A percentile compares a stretch with the other conserved stretches of the same genome.
phyloP scores from a whole-genome alignment of 1,284 basidiomycete genomes.

The Puccinia horiana region DNA sequence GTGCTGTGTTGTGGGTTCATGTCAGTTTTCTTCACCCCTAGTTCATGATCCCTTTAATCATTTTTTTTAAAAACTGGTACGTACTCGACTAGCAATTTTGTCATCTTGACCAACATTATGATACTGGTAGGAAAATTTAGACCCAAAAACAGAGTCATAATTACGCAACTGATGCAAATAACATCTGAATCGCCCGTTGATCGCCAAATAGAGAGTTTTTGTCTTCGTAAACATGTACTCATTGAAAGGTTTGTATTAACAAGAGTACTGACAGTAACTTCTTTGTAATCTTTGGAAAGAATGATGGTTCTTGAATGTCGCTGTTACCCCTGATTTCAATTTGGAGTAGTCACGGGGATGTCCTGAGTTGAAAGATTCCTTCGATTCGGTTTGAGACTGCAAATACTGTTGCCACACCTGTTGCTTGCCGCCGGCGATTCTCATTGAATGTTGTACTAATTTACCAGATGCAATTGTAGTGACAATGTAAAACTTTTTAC shows the following conservation, averaged over 20 bases:
- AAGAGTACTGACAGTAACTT: neutral
- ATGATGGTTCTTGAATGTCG: neutral
- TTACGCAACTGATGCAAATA: neutral
- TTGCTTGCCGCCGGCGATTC: neutral
- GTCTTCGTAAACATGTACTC: neutral
- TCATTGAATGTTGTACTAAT: neutral
- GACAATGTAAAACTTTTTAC: constrained; percentile 1
- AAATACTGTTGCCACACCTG: neutral
- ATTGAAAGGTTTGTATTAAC: neutral
- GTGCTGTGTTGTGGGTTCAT: neutral
- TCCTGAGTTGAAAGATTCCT: neutral
- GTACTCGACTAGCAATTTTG: neutral
- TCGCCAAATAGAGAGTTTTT: neutral
- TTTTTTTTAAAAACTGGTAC: neutral
- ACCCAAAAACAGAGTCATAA: neutral
- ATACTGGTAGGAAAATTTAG: neutral
- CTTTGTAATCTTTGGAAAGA: constrained; percentile 1
- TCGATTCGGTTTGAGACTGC: neutral
- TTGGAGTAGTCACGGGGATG: neutral
- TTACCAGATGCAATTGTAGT: neutral
- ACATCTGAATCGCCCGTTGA: neutral
- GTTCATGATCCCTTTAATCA: neutral
- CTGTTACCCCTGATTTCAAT: neutral
- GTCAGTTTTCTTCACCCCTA: neutral
- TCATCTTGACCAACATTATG: neutral